These are phyloP conservation scores for Rhizophagus prolifer DNA, from an alignment of 192 early-diverging fungal genomes.

Conservation along the genomic window DNA sequence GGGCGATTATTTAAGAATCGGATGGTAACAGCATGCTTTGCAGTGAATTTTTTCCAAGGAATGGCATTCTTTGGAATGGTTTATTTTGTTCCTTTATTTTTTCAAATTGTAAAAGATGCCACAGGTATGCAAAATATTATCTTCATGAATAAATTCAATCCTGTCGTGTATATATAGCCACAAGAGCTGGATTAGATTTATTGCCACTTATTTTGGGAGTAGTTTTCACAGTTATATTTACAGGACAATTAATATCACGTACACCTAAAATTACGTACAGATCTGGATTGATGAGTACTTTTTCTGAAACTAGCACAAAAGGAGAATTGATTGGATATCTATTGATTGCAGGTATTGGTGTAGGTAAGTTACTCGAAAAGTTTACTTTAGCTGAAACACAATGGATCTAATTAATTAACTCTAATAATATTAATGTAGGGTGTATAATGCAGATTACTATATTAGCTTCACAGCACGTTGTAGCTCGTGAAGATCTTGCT, in stretches of 20 bases:
- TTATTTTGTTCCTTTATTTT: constrained; percentile 76
- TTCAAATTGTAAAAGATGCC: constrained; percentile 66
- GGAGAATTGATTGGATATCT: constrained; percentile 62
- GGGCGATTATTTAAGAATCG: constrained; percentile 52
- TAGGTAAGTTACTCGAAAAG: constrained; percentile 43
- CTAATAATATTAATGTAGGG: not conserved
- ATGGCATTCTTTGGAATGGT: constrained; percentile 51
- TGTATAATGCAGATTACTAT: constrained; percentile 67
- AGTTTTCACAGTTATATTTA: constrained; percentile 59
- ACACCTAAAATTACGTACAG: constrained; percentile 58
- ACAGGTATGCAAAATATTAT: constrained; percentile 21
- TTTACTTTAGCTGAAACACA: not conserved
- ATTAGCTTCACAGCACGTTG: constrained; percentile 68
- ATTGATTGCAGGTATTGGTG: constrained; percentile 69
- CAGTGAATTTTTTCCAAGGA: constrained; percentile 40
- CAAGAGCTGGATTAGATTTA: constrained; percentile 65
- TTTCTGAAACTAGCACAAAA: constrained; percentile 42
- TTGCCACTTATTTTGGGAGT: constrained; percentile 74
- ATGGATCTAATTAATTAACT: not conserved
- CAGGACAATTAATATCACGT: constrained; percentile 61
- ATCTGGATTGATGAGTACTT: constrained; percentile 53
- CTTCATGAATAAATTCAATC: not conserved
- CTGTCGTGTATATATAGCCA: constrained; percentile 46
- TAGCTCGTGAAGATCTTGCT: constrained; percentile 59
- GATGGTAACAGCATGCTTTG: constrained; percentile 43